These are phyloP conservation scores for Xylogone sp. DNA, from an alignment of 2,329 filamentous ascomycete genomes.

Conservation along the genomic window DNA sequence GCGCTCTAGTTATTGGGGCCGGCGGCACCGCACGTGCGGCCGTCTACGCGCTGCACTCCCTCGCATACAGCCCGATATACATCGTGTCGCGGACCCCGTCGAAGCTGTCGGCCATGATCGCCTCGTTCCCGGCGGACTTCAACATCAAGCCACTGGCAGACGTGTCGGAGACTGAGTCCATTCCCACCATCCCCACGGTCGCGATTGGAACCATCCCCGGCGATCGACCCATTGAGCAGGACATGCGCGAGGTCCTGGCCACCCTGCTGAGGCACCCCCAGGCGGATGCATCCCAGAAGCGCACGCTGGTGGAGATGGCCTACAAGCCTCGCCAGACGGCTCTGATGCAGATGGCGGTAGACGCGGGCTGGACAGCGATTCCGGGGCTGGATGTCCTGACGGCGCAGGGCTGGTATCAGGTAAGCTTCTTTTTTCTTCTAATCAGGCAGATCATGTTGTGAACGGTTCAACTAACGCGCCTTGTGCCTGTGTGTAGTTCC, in stretches of 20 bases:
- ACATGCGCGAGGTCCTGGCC: slow-evolving; percentile 62
- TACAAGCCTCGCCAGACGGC: slow-evolving; percentile 85
- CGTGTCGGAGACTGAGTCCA: slow-evolving; percentile 43
- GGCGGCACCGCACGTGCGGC: slow-evolving; percentile 91
- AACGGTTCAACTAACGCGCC: background rate
- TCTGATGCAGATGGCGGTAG: slow-evolving; percentile 77
- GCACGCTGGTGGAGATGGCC: slow-evolving; percentile 87
- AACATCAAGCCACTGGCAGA: slow-evolving; percentile 62
- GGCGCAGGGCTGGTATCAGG: slow-evolving; percentile 86
- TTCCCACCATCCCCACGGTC: slow-evolving; percentile 58
- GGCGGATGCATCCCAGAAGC: slow-evolving; percentile 29
- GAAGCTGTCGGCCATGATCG: slow-evolving; percentile 64
- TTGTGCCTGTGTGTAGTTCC: slow-evolving; percentile 51
- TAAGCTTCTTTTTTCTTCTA: slow-evolving; percentile 35
- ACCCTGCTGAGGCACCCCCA: slow-evolving; percentile 42
- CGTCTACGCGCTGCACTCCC: slow-evolving; percentile 79
- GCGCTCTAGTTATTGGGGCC: slow-evolving; percentile 81
- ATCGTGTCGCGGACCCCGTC: slow-evolving; percentile 72
- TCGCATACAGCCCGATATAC: slow-evolving; percentile 84
- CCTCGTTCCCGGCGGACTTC: slow-evolving; percentile 71
- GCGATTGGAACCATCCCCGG: slow-evolving; percentile 90
- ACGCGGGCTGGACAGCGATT: slow-evolving; percentile 77
- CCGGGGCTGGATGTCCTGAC: slow-evolving; percentile 86
- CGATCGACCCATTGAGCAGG: slow-evolving; percentile 73
- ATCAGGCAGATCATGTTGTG: background rate